Conservation (phyloP, 305 asterid species). For the Fraxinus velutina region DNA sequence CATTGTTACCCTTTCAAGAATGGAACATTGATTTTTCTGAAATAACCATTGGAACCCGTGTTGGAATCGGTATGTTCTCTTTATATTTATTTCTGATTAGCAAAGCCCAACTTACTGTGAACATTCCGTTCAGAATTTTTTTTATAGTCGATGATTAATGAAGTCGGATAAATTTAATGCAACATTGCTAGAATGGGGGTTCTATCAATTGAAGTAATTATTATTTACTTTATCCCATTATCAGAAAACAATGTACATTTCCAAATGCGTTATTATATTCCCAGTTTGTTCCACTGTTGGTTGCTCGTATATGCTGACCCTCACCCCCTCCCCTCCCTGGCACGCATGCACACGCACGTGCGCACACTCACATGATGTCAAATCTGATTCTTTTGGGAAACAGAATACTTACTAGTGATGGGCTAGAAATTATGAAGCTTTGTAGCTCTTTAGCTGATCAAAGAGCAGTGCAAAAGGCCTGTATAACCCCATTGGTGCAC, state of each 20-base stretch:
- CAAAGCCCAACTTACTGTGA: constrained; percentile 15
- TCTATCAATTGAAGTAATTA: background rate
- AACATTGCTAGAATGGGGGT: background rate
- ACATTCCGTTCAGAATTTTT: constrained; percentile 8
- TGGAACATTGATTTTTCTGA: constrained; percentile 90
- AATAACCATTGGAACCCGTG: constrained; percentile 72
- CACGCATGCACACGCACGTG: background rate
- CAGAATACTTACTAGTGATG: background rate
- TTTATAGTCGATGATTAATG: background rate
- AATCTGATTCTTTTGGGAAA: background rate
- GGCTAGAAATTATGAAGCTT: background rate
- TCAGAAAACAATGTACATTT: background rate
- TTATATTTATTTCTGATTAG: constrained; percentile 3
- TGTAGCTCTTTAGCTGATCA: background rate
- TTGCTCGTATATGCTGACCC: background rate
- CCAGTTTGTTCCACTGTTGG: background rate
- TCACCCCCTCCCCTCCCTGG: background rate
- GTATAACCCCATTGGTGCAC: background rate
- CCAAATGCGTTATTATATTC: background rate
- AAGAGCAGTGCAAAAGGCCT: background rate
- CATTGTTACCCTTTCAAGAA: constrained; percentile 71
- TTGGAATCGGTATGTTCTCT: constrained; percentile 72
- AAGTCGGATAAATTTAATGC: constrained; percentile 2
- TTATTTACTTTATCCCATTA: background rate
- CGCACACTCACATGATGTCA: background rate